Base-by-base conservation (phyloP, 139 green algal genomes). In the Edaphochlamys debaryana region DNA sequence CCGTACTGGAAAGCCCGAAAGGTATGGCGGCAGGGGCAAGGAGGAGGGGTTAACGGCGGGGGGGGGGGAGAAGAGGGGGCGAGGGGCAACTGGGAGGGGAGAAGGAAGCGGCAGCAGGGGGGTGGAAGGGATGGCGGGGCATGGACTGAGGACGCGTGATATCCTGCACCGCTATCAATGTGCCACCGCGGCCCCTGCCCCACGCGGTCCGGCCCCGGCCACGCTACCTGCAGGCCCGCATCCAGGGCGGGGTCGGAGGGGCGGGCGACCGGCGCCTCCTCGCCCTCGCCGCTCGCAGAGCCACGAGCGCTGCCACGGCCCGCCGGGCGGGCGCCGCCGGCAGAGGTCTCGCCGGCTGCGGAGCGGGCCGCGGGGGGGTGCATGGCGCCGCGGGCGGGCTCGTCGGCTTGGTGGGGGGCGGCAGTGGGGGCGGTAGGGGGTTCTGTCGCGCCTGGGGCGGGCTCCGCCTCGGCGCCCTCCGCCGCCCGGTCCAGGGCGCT, bases 161-260 rank as follows among this genome's bases (percentile, higher is more conserved):
- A n/a, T n/a, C n/a, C n/a, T n/a, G n/a, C n/a, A n/a, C n/a, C n/a
- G n/a, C n/a, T n/a, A n/a, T n/a, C n/a, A n/a, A n/a, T n/a, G n/a
- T n/a, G n/a, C n/a, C n/a, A n/a, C n/a, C n/a, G n/a, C n/a, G n/a
- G n/a, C n/a, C n/a, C n/a, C n/a, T n/a, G n/a, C n/a, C n/a, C n/a
- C n/a, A n/a, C n/a, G 45, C 45, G 45, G 13, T 54, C 9, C 11
- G 45, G 45, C 11, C 45, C 45, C 45, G 45, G 45, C 45, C 45
- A 9, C 11, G 11, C 13, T 54, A 87, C 87, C 84, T 91, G 85
- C 40, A 88, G 75, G 2, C 84, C 87, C 2, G 58, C 64, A 40
- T 89, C 84, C 73, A 89, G 60, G 6, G 81, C 36, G 37, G 54
- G 29, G 62, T 90, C 86, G 1, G 70, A 30, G 15, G 60, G 41